Evolutionary conservation across 148 eudicot genomes (phyloP).

Genomic region (Pouteria glomerata): DNA sequence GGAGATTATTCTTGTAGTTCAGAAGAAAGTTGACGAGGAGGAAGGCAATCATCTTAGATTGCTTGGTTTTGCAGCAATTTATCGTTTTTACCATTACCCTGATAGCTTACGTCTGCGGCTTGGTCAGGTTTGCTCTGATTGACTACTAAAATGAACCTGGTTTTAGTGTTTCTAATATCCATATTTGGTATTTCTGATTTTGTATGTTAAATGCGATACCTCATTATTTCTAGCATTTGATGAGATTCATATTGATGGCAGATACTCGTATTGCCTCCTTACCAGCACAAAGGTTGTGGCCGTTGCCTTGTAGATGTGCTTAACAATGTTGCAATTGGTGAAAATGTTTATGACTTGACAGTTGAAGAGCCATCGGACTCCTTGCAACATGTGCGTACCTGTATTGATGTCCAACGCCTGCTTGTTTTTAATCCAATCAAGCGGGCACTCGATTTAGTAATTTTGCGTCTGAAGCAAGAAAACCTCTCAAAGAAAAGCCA

Average conservation of each 20-base stretch:
- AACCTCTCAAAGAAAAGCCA: constrained; percentile 68
- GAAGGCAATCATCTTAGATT: constrained; percentile 34
- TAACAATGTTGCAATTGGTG: constrained; percentile 52
- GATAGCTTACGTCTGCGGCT: constrained; percentile 64
- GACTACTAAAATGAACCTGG: neutral
- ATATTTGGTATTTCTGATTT: neutral
- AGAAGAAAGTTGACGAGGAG: constrained; percentile 35
- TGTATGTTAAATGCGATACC: neutral
- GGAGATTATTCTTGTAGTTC: constrained; percentile 66
- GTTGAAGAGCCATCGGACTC: constrained; percentile 89
- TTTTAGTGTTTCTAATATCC: neutral
- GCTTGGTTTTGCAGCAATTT: constrained; percentile 80
- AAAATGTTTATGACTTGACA: constrained; percentile 68
- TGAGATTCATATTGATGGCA: constrained; percentile 26
- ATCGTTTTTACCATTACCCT: constrained; percentile 73
- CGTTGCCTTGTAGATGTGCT: constrained; percentile 56
- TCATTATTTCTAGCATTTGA: constrained; percentile 3
- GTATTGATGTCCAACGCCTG: constrained; percentile 68
- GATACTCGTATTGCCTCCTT: constrained; percentile 84
- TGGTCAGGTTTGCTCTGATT: constrained; percentile 56
- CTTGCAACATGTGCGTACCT: constrained; percentile 69
- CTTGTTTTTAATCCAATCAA: constrained; percentile 43
- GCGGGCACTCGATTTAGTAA: constrained; percentile 39
- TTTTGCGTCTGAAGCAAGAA: constrained; percentile 55
- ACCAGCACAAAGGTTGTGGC: constrained; percentile 83